Evolutionary conservation across 106 monocot genomes (phyloP).

Genomic region (Agapanthus africanus): DNA sequence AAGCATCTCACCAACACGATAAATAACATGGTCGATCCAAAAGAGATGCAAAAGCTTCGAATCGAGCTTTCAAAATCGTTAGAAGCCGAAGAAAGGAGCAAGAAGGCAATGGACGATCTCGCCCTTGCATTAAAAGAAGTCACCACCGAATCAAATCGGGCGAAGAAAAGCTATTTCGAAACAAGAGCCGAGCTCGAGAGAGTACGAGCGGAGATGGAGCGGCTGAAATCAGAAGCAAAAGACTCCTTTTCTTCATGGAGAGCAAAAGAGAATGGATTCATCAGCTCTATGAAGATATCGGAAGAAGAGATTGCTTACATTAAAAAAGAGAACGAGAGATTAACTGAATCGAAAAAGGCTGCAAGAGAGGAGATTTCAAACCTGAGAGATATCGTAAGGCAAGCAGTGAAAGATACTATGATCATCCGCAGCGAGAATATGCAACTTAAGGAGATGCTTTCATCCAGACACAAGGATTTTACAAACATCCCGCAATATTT

Average conservation of each 20-base stretch:
- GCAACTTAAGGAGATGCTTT: slow-evolving; percentile 37
- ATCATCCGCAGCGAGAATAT: slow-evolving; percentile 60
- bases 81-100: slow-evolving; percentile 63
- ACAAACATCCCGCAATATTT: slow-evolving; percentile 26
- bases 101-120: slow-evolving; percentile 73
- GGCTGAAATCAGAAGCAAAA: slow-evolving; percentile 47
- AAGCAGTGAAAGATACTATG: slow-evolving; percentile 63
- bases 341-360: slow-evolving; percentile 31
- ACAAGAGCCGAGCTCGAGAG: slow-evolving; percentile 28
- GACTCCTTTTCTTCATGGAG: slow-evolving; percentile 48
- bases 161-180: slow-evolving; percentile 24
- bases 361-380: slow-evolving; percentile 57
- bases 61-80: slow-evolving; percentile 40
- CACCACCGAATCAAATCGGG: slow-evolving; percentile 33
- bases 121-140: slow-evolving; percentile 63
- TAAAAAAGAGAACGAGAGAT: slow-evolving; percentile 37
- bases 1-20: slow-evolving; percentile 24
- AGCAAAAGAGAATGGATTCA: slow-evolving; percentile 56
- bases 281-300: slow-evolving; percentile 41
- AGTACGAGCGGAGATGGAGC: slow-evolving; percentile 23
- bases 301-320: slow-evolving; percentile 51
- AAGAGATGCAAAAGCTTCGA: slow-evolving; percentile 16
- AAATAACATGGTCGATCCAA: slow-evolving; percentile 3
- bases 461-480: slow-evolving; percentile 38
- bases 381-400: slow-evolving; percentile 70